phyloP scores from a whole-genome alignment of 306 rosid genomes.

The Dryas octopetala region DNA sequence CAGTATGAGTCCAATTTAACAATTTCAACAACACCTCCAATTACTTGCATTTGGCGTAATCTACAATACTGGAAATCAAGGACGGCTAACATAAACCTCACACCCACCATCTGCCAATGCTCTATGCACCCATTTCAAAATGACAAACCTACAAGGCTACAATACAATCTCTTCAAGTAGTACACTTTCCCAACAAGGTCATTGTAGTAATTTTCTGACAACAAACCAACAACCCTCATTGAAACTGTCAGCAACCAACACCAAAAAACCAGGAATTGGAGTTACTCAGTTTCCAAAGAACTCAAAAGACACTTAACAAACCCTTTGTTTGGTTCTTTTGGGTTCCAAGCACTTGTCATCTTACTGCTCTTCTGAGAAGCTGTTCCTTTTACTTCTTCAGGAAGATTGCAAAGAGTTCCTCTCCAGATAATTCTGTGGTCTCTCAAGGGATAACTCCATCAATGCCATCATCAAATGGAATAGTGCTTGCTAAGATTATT shows the following conservation, averaged over 20 bases:
- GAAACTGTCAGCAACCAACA: conserved; percentile 43
- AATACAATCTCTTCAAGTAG: not conserved
- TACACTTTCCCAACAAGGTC: not conserved
- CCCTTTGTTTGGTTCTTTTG: not conserved
- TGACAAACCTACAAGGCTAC: not conserved
- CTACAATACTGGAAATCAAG: conserved; percentile 10
- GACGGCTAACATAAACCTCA: conserved; percentile 25
- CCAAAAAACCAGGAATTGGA: not conserved
- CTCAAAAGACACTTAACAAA: not conserved
- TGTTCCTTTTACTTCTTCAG: not conserved
- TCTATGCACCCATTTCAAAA: not conserved
- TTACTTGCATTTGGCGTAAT: conserved; percentile 18
- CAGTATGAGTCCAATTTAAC: not conserved
- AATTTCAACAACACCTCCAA: not conserved
- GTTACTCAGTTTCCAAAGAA: no score
- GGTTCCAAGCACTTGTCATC: not conserved
- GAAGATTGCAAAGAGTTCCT: not conserved
- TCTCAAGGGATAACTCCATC: conserved; percentile 7
- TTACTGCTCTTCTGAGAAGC: not conserved
- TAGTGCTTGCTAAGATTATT: conserved; percentile 43
- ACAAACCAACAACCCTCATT: conserved; percentile 49
- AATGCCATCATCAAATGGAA: conserved; percentile 36
- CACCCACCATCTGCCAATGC: conserved; percentile 16
- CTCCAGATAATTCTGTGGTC: not conserved
- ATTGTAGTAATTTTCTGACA: conserved; percentile 13